Base-by-base conservation (phyloP, 2,329 filamentous ascomycete genomes). In the Pseudogymnoascus sp. region DNA sequence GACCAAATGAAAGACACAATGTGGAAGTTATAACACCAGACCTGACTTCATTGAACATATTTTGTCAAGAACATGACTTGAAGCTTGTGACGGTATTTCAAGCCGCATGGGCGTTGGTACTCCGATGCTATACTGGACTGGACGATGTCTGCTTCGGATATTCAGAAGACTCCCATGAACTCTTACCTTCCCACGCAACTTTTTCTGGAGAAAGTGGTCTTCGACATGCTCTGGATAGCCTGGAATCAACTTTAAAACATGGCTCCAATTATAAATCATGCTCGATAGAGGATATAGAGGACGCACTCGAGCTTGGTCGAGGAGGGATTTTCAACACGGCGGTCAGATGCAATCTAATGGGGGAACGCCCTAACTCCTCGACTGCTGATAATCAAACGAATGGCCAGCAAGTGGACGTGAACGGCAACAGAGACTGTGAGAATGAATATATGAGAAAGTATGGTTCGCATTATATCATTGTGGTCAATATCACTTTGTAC, bases 61-160 rank as follows among this genome's bases (percentile, higher is more conserved):
- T 43, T 8, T 43, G 39, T 43, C 39, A 43, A 43, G 11, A 43
- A 12, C 39, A 43, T 43, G 39, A 43, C 22, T 43, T 43, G 39
- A 43, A 43, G 11, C 39, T 43, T 14, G 4, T 12, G 20, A 43
- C 39, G 16, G 20, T 83, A 2, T 72, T 84, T 0, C 79, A 82
- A 60, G 73, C 79, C 25, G 74, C 75, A 0, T 84, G 82, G 82
- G 78, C 76, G 1, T 71, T 83, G 18, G 74, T 81, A 0, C 67
- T 85, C 3, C 74, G 77, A 2, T 70, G 70, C 3, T 82, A 81
- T 64, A 80, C 80, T 1, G 75, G 75, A 0, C 70, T 72, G 0
- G 71, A 73, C 2, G 77, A 81, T 39, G 75, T 83, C 0, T 79
- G 77, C 30, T 84, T 84, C 63, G 82, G 81, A 1, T 80, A 37